Conservation (phyloP, 306 rosid genomes). For the Astragalus membranaceus region DNA sequence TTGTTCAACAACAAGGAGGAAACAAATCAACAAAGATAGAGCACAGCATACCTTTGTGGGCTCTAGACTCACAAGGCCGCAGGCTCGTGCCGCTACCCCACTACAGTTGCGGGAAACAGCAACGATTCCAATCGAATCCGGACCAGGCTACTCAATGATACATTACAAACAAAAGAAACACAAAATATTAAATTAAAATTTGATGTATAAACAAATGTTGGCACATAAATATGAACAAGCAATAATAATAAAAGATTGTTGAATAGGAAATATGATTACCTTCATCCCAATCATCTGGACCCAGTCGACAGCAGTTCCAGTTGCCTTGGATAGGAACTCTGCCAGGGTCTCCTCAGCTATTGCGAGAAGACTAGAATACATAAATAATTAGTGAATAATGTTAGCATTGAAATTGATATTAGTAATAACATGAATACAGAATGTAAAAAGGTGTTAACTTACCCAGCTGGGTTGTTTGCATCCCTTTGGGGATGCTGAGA, state of each 20-base stretch:
- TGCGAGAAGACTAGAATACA: slow-evolving; percentile 63
- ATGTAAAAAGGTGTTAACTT: neutral
- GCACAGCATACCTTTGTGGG: slow-evolving; percentile 64
- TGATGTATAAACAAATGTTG: neutral
- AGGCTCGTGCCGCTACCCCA: slow-evolving; percentile 98
- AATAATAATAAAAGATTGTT: neutral
- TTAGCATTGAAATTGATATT: neutral
- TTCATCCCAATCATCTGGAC: slow-evolving; percentile 99
- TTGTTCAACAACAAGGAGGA: neutral
- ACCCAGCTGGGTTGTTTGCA: slow-evolving; percentile 99
- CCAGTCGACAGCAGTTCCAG: slow-evolving; percentile 99
- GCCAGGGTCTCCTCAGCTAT: slow-evolving; percentile 99
- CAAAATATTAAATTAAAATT: neutral
- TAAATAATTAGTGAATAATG: neutral
- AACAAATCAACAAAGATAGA: neutral
- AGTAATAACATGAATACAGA: neutral
- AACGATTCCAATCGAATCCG: slow-evolving; percentile 99
- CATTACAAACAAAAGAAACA: neutral
- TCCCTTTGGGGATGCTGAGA: slow-evolving; percentile 94
- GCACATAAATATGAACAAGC: neutral
- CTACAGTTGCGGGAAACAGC: slow-evolving; percentile 98
- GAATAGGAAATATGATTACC: too few species aligned
- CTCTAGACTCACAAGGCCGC: slow-evolving; percentile 99
- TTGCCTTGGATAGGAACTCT: slow-evolving; percentile 99
- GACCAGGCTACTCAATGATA: slow-evolving; percentile 81